phyloP scores from a whole-genome alignment of 352 stramenopile genomes.

The Phytophthora meadii region DNA sequence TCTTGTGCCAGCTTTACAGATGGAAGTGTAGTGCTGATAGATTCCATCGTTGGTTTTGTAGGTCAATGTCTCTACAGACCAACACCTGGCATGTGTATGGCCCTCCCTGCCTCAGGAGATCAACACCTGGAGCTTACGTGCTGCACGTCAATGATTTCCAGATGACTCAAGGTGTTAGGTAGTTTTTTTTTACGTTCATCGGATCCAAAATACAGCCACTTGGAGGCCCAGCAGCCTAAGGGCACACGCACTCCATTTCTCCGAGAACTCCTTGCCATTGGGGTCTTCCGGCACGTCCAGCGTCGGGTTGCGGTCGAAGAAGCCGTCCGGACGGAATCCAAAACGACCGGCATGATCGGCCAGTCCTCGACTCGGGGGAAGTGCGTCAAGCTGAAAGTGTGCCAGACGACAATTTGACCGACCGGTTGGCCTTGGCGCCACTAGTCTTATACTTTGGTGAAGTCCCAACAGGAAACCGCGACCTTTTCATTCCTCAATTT shows the following conservation, averaged over 20 bases:
- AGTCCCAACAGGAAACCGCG: too few species aligned
- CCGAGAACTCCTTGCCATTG: constrained; percentile 46
- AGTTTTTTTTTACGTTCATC: too few species aligned
- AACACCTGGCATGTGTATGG: constrained; percentile 3
- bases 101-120: constrained; percentile 5
- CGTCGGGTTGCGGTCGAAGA: constrained; percentile 72
- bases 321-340: constrained; percentile 69
- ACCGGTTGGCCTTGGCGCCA: constrained; percentile 50
- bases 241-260: constrained; percentile 27
- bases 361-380: constrained; percentile 76
- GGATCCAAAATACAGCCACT: too few species aligned
- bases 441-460: too few species aligned
- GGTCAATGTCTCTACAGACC: background rate
- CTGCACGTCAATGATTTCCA: constrained; percentile 10
- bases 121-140: constrained; percentile 8
- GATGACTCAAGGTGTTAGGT: background rate
- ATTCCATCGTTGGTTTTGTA: background rate
- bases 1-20: constrained; percentile 12
- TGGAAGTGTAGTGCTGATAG: background rate
- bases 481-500: too few species aligned
- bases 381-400: constrained; percentile 77
- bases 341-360: constrained; percentile 83
- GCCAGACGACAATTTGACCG: constrained; percentile 75
- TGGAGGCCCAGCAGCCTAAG: background rate
- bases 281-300: constrained; percentile 53